These are phyloP conservation scores for Yamadazyma spencermartinsiae DNA, from an alignment of 1,139 yeast species.

Conservation along the genomic window DNA sequence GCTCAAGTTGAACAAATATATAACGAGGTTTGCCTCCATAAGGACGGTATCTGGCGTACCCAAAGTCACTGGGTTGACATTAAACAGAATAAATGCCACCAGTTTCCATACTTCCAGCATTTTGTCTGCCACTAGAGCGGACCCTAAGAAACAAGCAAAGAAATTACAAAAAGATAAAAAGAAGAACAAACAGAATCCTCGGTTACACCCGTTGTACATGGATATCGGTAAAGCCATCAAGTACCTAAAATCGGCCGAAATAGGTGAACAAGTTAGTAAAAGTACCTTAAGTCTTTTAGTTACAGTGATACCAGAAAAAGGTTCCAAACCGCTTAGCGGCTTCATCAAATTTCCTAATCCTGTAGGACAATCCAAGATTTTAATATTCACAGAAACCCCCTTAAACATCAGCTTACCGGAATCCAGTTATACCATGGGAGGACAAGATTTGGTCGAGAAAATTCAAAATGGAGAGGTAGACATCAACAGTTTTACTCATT, in stretches of 20 bases:
- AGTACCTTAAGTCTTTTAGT: conserved; percentile 70
- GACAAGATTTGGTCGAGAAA: conserved; percentile 64
- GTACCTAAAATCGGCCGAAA: conserved; percentile 85
- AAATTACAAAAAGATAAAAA: conserved; percentile 36
- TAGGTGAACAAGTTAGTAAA: conserved; percentile 71
- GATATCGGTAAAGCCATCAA: conserved; percentile 71
- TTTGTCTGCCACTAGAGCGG: conserved; percentile 10
- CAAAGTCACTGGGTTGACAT: conserved; percentile 1
- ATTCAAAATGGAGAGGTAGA: conserved; percentile 56
- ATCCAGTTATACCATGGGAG: conserved; percentile 53
- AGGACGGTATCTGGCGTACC: conserved; percentile 1
- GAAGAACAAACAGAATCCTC: conserved; percentile 49
- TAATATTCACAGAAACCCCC: conserved; percentile 66
- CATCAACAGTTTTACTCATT: conserved; percentile 66
- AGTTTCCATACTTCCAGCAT: conserved; percentile 6
- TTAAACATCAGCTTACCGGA: conserved; percentile 21
- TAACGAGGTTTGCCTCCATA: not conserved
- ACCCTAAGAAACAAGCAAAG: conserved; percentile 25
- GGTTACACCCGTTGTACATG: conserved; percentile 63
- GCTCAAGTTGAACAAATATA: not conserved
- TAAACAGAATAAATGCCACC: not conserved
- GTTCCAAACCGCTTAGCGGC: conserved; percentile 75
- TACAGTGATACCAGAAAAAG: conserved; percentile 73
- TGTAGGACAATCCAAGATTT: conserved; percentile 59
- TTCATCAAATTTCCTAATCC: conserved; percentile 77